Evolutionary conservation across 371 early-diverging fungal genomes (phyloP).

Genomic region (Syncephalastrum racemosum): DNA sequence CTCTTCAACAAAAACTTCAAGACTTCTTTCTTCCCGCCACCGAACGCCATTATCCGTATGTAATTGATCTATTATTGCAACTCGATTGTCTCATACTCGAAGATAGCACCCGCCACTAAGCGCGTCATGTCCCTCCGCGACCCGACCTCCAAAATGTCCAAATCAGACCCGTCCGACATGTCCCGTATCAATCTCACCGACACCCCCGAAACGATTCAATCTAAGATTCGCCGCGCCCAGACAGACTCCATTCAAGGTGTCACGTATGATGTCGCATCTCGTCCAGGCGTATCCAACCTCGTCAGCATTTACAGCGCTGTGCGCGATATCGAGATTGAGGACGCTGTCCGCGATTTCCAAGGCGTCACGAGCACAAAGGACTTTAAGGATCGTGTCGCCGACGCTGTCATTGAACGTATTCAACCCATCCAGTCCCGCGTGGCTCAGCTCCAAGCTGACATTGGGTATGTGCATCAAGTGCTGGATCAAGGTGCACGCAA

Average conservation of each 20-base stretch:
- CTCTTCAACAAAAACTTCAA: constrained; percentile 75
- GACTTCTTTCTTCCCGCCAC: constrained; percentile 63
- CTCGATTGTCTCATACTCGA: neutral
- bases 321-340: constrained; percentile 38
- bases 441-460: constrained; percentile 55
- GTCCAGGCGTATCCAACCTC: constrained; percentile 89
- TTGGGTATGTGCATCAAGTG: constrained; percentile 61
- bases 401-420: constrained; percentile 61
- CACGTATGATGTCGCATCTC: constrained; percentile 65
- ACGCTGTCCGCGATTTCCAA: constrained; percentile 45
- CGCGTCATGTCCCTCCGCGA: constrained; percentile 86
- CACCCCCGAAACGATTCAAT: constrained; percentile 58
- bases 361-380: constrained; percentile 50
- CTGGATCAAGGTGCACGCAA: constrained; percentile 62
- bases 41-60: constrained; percentile 65
- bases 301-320: constrained; percentile 72
- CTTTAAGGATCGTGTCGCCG: constrained; percentile 76
- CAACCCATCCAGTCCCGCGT: constrained; percentile 70
- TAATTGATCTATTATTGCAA: neutral
- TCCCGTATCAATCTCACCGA: constrained; percentile 81
- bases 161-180: constrained; percentile 73
- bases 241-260: constrained; percentile 74
- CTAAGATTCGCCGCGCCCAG: constrained; percentile 74
- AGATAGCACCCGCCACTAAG: constrained; percentile 54
- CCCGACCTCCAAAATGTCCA: constrained; percentile 90